These are phyloP conservation scores for Cochlearia excelsa DNA, from an alignment of 345 rosid genomes.

Conservation along the genomic window DNA sequence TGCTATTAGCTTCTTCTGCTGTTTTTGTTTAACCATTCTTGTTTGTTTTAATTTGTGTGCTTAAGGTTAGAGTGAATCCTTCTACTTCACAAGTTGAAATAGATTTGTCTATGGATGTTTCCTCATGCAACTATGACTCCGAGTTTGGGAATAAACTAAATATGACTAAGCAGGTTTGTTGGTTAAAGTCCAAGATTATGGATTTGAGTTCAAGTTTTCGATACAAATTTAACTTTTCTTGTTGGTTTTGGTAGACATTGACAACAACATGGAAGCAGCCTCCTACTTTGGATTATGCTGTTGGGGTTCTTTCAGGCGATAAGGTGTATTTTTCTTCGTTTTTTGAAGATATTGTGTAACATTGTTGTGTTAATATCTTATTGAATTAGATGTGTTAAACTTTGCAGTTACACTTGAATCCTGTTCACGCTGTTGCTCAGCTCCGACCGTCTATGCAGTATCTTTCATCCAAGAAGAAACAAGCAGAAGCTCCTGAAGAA, in stretches of 20 bases:
- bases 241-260: slow-evolving; percentile 51
- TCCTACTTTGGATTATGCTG: slow-evolving; percentile 50
- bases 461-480: slow-evolving; percentile 45
- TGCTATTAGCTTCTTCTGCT: background rate
- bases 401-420: slow-evolving; percentile 86
- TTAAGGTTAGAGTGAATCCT: slow-evolving; percentile 80
- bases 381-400: slow-evolving; percentile 11
- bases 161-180: slow-evolving; percentile 62
- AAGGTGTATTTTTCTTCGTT: slow-evolving; percentile 46
- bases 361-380: slow-evolving; percentile 19
- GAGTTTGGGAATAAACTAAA: slow-evolving; percentile 35
- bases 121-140: slow-evolving; percentile 51
- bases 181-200: slow-evolving; percentile 10
- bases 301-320: slow-evolving; percentile 71
- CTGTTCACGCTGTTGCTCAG: slow-evolving; percentile 79
- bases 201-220: slow-evolving; percentile 19
- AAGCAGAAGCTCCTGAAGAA: slow-evolving; percentile 35
- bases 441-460: slow-evolving; percentile 68
- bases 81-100: slow-evolving; percentile 53
- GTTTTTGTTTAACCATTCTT: slow-evolving; percentile 1
- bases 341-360: background rate
- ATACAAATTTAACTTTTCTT: slow-evolving; percentile 11
- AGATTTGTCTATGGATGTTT: slow-evolving; percentile 60
- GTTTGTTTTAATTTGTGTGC: slow-evolving; percentile 11
- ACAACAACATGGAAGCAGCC: slow-evolving; percentile 51